A percentile compares a stretch with the other conserved stretches of the same genome.
phyloP scores from a whole-genome alignment of 202 grass and related monocot species.

The Setaria viridis region DNA sequence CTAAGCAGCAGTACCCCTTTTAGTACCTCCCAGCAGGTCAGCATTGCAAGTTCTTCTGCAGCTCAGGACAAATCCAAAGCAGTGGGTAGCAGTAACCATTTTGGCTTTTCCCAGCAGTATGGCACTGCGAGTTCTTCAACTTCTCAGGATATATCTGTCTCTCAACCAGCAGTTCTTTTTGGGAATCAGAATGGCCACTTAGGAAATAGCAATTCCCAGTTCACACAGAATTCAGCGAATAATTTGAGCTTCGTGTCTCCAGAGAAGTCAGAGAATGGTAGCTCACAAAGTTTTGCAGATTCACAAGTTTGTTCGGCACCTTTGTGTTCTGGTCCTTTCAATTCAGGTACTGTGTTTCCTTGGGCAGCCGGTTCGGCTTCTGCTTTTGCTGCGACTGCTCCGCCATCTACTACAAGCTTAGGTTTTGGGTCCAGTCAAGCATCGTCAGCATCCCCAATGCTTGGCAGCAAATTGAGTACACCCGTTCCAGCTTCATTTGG shows the following conservation, averaged over 20 bases:
- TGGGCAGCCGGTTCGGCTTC: slow-evolving; percentile 22
- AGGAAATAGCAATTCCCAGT: slow-evolving; percentile 35
- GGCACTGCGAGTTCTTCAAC: neutral
- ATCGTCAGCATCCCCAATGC: slow-evolving; percentile 29
- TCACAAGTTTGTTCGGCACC: slow-evolving; percentile 42
- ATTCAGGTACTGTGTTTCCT: slow-evolving; percentile 28
- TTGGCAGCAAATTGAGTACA: slow-evolving; percentile 38
- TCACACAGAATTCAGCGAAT: slow-evolving; percentile 36
- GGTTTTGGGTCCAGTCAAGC: slow-evolving; percentile 25
- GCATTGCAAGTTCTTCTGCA: slow-evolving; percentile 4
- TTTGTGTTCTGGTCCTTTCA: slow-evolving; percentile 17
- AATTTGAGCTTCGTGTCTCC: slow-evolving; percentile 28
- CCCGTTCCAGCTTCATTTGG: slow-evolving; percentile 29
- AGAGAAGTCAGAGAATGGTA: slow-evolving; percentile 9
- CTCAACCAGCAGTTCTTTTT: slow-evolving; percentile 27
- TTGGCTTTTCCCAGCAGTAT: slow-evolving; percentile 41
- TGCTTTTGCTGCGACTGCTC: slow-evolving; percentile 2
- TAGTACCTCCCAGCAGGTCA: slow-evolving; percentile 39
- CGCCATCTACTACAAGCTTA: neutral
- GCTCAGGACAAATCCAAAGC: slow-evolving; percentile 36
- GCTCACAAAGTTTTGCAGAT: slow-evolving; percentile 23
- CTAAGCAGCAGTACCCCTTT: slow-evolving; percentile 34
- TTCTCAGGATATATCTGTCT: slow-evolving; percentile 12
- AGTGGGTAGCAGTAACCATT: slow-evolving; percentile 34
- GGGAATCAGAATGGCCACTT: slow-evolving; percentile 28